phyloP scores from a whole-genome alignment of 73 alveolate species.

The Paramecium sonneborni region DNA sequence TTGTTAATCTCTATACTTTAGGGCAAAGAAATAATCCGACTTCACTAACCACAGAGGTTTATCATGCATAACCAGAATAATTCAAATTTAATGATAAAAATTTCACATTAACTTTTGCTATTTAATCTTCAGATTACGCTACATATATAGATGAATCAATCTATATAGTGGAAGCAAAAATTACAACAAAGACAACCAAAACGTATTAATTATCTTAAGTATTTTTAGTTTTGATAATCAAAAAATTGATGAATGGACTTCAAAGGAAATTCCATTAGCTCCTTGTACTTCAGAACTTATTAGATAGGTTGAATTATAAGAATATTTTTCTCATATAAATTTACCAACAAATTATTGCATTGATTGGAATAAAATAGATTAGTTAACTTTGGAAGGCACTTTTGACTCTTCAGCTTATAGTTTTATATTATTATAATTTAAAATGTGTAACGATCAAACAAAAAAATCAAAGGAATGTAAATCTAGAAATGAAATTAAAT shows the following conservation, averaged over 20 bases:
- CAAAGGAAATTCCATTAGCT: not conserved
- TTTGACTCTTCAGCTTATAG: not conserved
- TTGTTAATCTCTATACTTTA: not conserved
- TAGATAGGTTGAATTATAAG: not conserved
- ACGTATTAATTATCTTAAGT: not conserved
- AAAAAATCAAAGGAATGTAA: slow-evolving; percentile 29
- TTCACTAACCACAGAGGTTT: slow-evolving; percentile 2
- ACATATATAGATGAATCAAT: slow-evolving; percentile 51
- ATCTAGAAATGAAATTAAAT: not conserved
- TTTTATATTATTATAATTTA: not conserved
- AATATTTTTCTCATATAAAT: slow-evolving; percentile 32
- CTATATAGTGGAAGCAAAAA: not conserved
- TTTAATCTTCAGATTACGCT: not conserved
- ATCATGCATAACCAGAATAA: not conserved
- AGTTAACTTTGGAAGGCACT: not conserved
- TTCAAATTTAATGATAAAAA: not conserved
- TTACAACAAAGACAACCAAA: not conserved
- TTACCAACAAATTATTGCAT: slow-evolving; percentile 15
- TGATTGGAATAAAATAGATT: slow-evolving; percentile 24
- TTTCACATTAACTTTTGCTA: slow-evolving; percentile 6
- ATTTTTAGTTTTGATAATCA: not conserved
- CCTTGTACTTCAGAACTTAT: slow-evolving; percentile 11
- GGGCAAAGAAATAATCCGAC: not conserved
- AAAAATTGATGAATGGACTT: not conserved
- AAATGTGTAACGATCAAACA: not conserved